These are phyloP conservation scores for Diaporthe citrichinensis DNA, from an alignment of 2,329 filamentous ascomycete species.

Conservation along the genomic window DNA sequence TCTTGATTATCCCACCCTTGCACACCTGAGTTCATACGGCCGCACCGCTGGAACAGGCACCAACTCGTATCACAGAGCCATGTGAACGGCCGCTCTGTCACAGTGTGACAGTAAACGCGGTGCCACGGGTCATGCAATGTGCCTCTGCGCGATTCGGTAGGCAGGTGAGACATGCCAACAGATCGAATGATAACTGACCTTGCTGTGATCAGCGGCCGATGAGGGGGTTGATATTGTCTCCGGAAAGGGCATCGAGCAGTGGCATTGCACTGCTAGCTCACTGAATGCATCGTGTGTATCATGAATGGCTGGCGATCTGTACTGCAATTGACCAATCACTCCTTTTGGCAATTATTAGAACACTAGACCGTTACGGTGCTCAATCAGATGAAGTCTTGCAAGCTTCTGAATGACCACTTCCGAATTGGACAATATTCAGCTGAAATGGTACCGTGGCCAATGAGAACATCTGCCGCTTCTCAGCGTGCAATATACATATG, in stretches of 20 bases:
- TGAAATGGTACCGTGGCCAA: background rate
- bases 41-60: background rate
- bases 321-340: background rate
- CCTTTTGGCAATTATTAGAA: too few relatives aligned
- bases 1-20: background rate
- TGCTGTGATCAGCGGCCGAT: background rate
- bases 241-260: too few relatives aligned
- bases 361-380: background rate
- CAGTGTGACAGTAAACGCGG: conserved; percentile 23
- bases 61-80: background rate
- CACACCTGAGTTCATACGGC: background rate
- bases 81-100: conserved; percentile 1
- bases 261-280: background rate
- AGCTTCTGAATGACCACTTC: background rate
- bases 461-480: background rate
- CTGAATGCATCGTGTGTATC: background rate
- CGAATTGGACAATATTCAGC: background rate
- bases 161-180: conserved; percentile 4
- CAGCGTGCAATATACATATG: background rate
- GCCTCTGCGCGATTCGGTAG: conserved; percentile 22
- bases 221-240: background rate
- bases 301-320: background rate
- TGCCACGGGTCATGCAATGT: conserved; percentile 19
- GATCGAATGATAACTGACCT: background rate
- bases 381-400: background rate